Conservation (phyloP, 306 rosid species). For the Bauhinia variegata region DNA sequence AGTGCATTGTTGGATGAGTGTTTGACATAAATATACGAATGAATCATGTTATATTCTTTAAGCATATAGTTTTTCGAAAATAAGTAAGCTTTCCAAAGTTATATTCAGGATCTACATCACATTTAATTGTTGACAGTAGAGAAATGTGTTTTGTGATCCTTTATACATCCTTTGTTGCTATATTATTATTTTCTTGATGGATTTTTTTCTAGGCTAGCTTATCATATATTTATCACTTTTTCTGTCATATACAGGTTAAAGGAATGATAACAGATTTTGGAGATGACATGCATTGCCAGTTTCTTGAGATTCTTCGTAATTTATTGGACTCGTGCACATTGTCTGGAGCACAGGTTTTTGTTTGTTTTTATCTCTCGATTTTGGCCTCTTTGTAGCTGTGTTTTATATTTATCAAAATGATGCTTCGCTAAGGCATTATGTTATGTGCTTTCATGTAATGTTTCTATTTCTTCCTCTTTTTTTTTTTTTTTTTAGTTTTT, state of each 20-base stretch:
- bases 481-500: too few species aligned
- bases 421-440: not conserved
- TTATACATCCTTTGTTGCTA: conserved; percentile 15
- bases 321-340: conserved; percentile 80
- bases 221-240: conserved; percentile 15
- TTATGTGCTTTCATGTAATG: not conserved
- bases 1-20: too few species aligned
- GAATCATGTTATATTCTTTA: too few species aligned
- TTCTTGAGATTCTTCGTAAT: conserved; percentile 95
- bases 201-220: conserved; percentile 13
- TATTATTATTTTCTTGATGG: conserved; percentile 7
- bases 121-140: not conserved
- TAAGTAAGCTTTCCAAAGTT: not conserved
- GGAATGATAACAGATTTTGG: conserved; percentile 94
- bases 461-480: not conserved
- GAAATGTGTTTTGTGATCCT: not conserved
- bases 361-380: conserved; percentile 18
- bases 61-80: conserved; percentile 4
- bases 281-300: conserved; percentile 95
- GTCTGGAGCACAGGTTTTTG: conserved; percentile 83
- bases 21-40: too few species aligned
- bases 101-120: not conserved
- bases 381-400: conserved; percentile 1
- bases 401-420: not conserved
- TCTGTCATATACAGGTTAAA: conserved; percentile 63